Conservation (phyloP, 148 eudicot species). For the Chenopodium suecicum region DNA sequence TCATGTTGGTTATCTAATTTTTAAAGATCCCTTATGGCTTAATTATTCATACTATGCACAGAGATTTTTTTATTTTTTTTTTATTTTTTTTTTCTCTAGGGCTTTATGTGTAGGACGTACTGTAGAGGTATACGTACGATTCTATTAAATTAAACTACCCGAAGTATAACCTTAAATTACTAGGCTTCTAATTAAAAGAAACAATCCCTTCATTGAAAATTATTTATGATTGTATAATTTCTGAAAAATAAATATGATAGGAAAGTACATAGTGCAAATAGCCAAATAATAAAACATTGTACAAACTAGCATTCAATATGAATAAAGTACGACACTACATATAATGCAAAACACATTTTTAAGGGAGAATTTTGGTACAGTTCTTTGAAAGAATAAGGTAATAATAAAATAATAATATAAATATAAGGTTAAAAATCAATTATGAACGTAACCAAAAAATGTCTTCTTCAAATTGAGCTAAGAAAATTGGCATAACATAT, state of each 20-base stretch:
- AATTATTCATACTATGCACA: too few species aligned
- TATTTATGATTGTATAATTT: background rate
- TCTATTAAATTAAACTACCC: background rate
- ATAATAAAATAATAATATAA: too few species aligned
- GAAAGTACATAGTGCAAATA: background rate
- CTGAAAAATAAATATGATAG: too few species aligned
- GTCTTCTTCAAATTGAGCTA: conserved; percentile 14
- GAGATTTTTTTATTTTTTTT: too few species aligned
- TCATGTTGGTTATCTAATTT: too few species aligned
- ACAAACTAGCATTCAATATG: background rate
- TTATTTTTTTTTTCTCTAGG: too few species aligned
- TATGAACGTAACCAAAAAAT: background rate
- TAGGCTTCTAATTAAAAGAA: background rate
- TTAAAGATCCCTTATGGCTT: too few species aligned
- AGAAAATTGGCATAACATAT: conserved; percentile 9
- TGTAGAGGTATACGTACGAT: too few species aligned
- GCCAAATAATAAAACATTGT: background rate
- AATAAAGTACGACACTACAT: background rate
- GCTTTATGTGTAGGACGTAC: too few species aligned
- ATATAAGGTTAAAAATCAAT: conserved; percentile 7
- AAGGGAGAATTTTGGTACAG: background rate
- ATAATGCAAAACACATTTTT: background rate
- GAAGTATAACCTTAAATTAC: background rate
- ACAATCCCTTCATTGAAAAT: too few species aligned
- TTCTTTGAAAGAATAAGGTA: background rate